Evolutionary conservation across 768 basidiomycete species (phyloP), one percentile per base, ranked within the genome.

Genomic region (Pleurotus giganteus): DNA sequence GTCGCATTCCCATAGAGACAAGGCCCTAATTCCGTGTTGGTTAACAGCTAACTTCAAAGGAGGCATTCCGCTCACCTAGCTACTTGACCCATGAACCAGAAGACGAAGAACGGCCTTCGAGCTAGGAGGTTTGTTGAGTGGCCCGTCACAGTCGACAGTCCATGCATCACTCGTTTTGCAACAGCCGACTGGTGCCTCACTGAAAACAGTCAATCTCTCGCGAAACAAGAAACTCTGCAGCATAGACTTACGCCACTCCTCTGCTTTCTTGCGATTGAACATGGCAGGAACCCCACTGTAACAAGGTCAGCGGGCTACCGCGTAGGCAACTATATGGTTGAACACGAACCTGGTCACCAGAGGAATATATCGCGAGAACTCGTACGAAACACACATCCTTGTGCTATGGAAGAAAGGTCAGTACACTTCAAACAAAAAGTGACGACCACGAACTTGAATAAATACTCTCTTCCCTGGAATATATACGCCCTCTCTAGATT

Each of bases 51-150:
- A 50, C 49, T 17, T 12, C 39, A 39, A 45, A 21, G 28, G 51
- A 24, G 15, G 42, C 19, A 46, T 42, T 52, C 65, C 66, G 50
- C 51, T 24, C 54, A 81, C 84, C 82, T 77, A 63, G 72, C 75
- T 51, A 89, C 78, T 67, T 88, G 85, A 19, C 78, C 77, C 84
- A 87, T 85, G 63, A 89, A 88, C 86, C 86, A 89, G 65, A 86
- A 86, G 21, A 82, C 74, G 63, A 82, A 86, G 64, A 85, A 86
- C 8, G 88, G 88, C 54, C 86, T 71, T 13, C 78, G 72, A 2
- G 81, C 71, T 21, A 89, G 66, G 28, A 75, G 65, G 56, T 81
- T 77, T 36, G 64, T 72, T 23, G 72, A 63, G 57, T 76, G 74
- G 13, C 84, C 85, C 7, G 87, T 88, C 58, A 88, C 76, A 2